phyloP scores from a whole-genome alignment of 257 asterid species.

The Ophiorrhiza pumila region DNA sequence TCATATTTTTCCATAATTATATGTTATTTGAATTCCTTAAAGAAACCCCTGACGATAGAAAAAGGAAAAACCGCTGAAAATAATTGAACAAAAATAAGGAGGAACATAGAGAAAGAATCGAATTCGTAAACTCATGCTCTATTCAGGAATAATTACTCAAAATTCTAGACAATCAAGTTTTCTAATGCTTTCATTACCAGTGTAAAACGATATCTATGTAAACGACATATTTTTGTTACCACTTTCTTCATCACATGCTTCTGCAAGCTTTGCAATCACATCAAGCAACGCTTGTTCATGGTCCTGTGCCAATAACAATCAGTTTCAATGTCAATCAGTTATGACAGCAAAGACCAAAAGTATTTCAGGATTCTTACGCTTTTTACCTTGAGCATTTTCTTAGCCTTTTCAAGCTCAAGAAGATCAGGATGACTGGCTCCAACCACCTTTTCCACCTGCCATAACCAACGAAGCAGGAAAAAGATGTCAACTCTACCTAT shows the following conservation, averaged over 20 bases:
- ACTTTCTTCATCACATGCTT: conserved; percentile 56
- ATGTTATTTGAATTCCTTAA: background rate
- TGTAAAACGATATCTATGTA: background rate
- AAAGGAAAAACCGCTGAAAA: background rate
- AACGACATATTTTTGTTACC: conserved; percentile 42
- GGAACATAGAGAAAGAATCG: background rate
- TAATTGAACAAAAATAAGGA: background rate
- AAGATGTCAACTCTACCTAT: conserved; percentile 4
- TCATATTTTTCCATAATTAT: background rate
- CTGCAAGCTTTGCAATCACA: conserved; percentile 80
- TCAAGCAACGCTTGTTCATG: conserved; percentile 77
- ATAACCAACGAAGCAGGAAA: conserved; percentile 13
- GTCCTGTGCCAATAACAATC: conserved; percentile 53
- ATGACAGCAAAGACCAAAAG: conserved; percentile 9
- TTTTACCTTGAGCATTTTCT: conserved; percentile 84
- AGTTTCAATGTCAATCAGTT: conserved; percentile 14
- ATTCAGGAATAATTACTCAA: background rate
- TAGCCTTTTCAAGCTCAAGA: conserved; percentile 76
- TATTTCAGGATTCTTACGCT: background rate
- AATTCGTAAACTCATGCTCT: background rate
- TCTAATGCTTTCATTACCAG: conserved; percentile 4
- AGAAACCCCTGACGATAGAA: background rate
- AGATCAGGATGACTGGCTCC: conserved; percentile 80
- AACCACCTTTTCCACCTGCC: conserved; percentile 86
- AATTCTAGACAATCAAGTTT: background rate